phyloP scores from a whole-genome alignment of 2,329 filamentous ascomycete species.

The Scedosporium aurantiacum region DNA sequence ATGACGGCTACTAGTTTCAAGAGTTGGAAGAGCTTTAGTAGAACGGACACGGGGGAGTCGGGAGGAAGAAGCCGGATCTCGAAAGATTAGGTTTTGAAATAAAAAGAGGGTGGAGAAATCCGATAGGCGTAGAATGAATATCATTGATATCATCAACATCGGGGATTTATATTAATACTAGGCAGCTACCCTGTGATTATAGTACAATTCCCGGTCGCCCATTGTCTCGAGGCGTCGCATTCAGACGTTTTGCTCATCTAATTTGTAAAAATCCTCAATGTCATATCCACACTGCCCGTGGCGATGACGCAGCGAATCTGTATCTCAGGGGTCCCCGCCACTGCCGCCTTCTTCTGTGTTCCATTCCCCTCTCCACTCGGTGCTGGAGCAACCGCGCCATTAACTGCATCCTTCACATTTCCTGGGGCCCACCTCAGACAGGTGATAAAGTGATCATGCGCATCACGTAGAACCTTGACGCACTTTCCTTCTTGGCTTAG shows the following conservation, averaged over 20 bases:
- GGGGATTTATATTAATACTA: no score
- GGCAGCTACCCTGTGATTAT: no score
- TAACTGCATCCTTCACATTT: slow-evolving; percentile 46
- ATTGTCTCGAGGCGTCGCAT: no score
- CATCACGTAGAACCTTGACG: slow-evolving; percentile 68
- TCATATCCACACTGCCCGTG: slow-evolving; percentile 72
- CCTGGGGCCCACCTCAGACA: slow-evolving; percentile 82
- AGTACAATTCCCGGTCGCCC: no score
- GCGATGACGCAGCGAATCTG: slow-evolving; percentile 75
- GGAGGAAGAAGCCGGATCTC: slow-evolving; percentile 1
- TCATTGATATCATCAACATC: no score
- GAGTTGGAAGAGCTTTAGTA: slow-evolving; percentile 31
- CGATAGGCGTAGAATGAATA: no score
- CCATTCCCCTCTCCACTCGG: slow-evolving; percentile 26
- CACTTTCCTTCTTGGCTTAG: slow-evolving; percentile 81
- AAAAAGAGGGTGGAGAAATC: no score
- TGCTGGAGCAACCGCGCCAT: slow-evolving; percentile 15
- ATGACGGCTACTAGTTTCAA: slow-evolving; percentile 42
- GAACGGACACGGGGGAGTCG: slow-evolving; percentile 29
- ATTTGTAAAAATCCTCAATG: slow-evolving; percentile 65
- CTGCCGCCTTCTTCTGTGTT: slow-evolving; percentile 28
- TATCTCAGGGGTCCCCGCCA: slow-evolving; percentile 36
- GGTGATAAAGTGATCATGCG: slow-evolving; percentile 75
- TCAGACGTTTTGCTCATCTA: slow-evolving; percentile 11
- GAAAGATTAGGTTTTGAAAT: background rate